Base-by-base conservation (phyloP, 2,329 filamentous ascomycete species). In the Botryosphaeria dothidea region DNA sequence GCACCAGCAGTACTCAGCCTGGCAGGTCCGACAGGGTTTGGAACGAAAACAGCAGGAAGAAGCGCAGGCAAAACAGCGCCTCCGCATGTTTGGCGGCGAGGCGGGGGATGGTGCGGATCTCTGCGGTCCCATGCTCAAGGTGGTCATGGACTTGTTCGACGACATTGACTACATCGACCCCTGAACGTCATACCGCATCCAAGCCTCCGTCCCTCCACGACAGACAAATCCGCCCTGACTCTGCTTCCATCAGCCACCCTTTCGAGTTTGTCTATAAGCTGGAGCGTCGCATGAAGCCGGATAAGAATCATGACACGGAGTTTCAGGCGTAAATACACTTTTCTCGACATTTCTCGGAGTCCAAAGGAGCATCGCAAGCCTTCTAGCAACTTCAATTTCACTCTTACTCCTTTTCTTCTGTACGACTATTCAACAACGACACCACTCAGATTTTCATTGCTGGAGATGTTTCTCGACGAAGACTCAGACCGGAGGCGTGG, bases 91-190 rank as follows among this genome's bases (percentile, higher is more conserved):
- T 68, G 80, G 80, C 21, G 80, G 79, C 29, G 72, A 77, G 62
- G 75, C 72, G 51, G 77, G 76, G 62, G 79, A 81, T 65, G 79
- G 81, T 68, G 72, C 72, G 69, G 73, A 73, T 66, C 74, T 82
- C 15, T 73, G 80, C 58, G 79, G 77, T 58, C 76, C 78, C 2
- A 82, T 82, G 80, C 69, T 82, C 66, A 79, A 79, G 70, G 80
- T 82, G 11, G 80, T 82, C 21, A 78, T 79, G 62, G 75, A 78
- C 67, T 73, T 82, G 15, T 82, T 82, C 68, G 74, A 80, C 64
- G 70, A 73, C 62, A 75, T 78, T 66, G 80, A 82, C 69, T 82
- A 81, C 66, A 75, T 79, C 60, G 78, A 80, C 67, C 74, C 77
- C 45, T 80, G 68, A 72, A 29, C 9, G 23, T 41, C 51, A 31